Evolutionary conservation across 495 filamentous ascomycete genomes (phyloP), one percentile per base, ranked within the genome.

Genomic region (Penicillium nucicola): DNA sequence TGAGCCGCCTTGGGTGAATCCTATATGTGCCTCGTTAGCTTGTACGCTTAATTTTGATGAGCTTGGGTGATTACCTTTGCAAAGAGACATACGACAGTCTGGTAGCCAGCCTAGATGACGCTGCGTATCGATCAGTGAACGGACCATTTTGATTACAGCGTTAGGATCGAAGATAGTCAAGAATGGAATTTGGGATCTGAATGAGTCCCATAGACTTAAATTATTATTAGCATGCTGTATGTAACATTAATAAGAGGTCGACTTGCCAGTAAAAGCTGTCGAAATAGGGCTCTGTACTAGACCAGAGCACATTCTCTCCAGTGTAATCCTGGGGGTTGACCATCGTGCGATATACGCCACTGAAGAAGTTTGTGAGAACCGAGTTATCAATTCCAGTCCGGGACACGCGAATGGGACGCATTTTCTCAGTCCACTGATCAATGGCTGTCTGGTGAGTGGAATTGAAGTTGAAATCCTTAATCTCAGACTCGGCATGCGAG

Each of bases 41-140:
- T 28, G 7, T 28, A 28, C n/a, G n/a, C 7, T 28, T 8, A 6
- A 8, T 1, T 9, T 9, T 8, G 7, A 9, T 9, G 2, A 6
- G 7, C 5, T 8, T 28, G 7, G 25, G 2, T 4, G 8, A 44
- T 62, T 68, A 61, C 86, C 87, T 61, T 88, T 90, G 68, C 77
- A 89, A 47, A 88, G 81, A 14, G 81, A 85, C 54, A 83, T 86
- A 36, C 83, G 79, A 14, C 71, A 83, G 56, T 87, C 84, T 2
- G 85, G 84, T 14, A 85, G 68, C 68, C 77, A 89, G 5, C 86
- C 87, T 7, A 87, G 77, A 61, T 86, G 75, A 5, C 80, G 72
- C 69, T 84, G 89, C 18, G 84, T 86, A 58, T 90, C 86, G 37
- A 91, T 84, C 42, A 89, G 62, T 5, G 85, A 86, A 32, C 87